Evolutionary conservation across 225 moss, liverwort and hornwort genomes (phyloP).

Genomic region (Ulota crispa): DNA sequence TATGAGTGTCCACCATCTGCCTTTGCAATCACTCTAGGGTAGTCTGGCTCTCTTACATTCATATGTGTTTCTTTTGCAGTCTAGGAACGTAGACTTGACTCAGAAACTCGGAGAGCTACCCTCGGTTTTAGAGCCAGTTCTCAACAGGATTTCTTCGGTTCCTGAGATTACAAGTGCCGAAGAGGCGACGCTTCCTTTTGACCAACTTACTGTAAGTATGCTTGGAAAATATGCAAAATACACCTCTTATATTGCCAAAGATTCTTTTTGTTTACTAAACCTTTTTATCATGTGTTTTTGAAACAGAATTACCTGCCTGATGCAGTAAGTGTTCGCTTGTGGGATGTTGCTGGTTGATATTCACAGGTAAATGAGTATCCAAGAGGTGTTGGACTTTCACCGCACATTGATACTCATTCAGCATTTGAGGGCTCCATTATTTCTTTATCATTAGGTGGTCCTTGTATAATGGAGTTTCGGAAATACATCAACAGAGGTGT

Average conservation of each 20-base stretch:
- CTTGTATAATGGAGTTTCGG: slow-evolving; percentile 95
- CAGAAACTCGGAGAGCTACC: slow-evolving; percentile 85
- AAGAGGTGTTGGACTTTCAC: slow-evolving; percentile 93
- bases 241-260: background rate
- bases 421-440: slow-evolving; percentile 93
- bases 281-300: background rate
- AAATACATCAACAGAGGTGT: slow-evolving; percentile 41
- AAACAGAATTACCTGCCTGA: background rate
- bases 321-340: background rate
- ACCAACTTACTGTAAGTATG: slow-evolving; percentile 87
- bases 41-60: background rate
- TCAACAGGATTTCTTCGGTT: slow-evolving; percentile 58
- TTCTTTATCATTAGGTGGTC: slow-evolving; percentile 84
- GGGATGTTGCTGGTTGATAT: slow-evolving; percentile 7
- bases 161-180: slow-evolving; percentile 54
- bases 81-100: slow-evolving; percentile 85
- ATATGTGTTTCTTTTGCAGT: slow-evolving; percentile 46
- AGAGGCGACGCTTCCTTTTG: slow-evolving; percentile 77
- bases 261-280: background rate
- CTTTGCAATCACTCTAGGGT: background rate
- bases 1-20: background rate
- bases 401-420: slow-evolving; percentile 97
- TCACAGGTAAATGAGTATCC: slow-evolving; percentile 95
- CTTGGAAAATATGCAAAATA: slow-evolving; percentile 12
- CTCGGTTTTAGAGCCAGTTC: slow-evolving; percentile 51